Evolutionary conservation across 495 filamentous ascomycete genomes (phyloP), one percentile per base, ranked within the genome.

Genomic region (Aspergillus steynii): DNA sequence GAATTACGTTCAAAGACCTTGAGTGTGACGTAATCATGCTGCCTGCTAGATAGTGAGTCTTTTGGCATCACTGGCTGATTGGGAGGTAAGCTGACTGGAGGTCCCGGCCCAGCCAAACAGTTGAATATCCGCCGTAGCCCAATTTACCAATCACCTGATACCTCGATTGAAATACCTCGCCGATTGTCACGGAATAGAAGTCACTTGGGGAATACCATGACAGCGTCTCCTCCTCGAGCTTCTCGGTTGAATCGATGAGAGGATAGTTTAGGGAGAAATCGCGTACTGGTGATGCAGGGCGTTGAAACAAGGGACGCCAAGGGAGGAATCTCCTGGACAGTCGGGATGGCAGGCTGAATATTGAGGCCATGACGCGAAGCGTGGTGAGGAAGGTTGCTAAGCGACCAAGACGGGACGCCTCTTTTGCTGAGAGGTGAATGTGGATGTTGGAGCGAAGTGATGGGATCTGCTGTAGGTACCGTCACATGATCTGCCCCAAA

Each of bases 121-220:
- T 55, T 14, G 32, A 60, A 55, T 29, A 60, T 34, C 58, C 46
- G 29, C 52, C 45, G 27, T n/a, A 55, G 32, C 53, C 29, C 34
- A 28, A 53, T 53, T 53, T 53, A 29, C 48, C 50, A 53, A 53
- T 25, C 28, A 53, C 50, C 29, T 31, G 50, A 32, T 53, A 53
- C 50, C 50, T 53, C 50, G 50, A 53, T 15, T 29, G 50, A 12
- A 31, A 53, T 29, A 31, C 27, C 12, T 53, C 50, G 29, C 50
- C 50, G 14, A 53, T 53, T 26, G 29, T 53, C 7, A 53, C 50
- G 26, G 50, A 26, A 15, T 53, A 53, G 31, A 29, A 53, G 2
- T 2, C 26, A 26, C 15, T 26, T 32, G 26, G 50, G 26, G 50
- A 53, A 25, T 53, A 53, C 50, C 50, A 53, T 53, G 50, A 29